Conservation (phyloP, 768 basidiomycete genomes). For the Boletellus ananas region DNA sequence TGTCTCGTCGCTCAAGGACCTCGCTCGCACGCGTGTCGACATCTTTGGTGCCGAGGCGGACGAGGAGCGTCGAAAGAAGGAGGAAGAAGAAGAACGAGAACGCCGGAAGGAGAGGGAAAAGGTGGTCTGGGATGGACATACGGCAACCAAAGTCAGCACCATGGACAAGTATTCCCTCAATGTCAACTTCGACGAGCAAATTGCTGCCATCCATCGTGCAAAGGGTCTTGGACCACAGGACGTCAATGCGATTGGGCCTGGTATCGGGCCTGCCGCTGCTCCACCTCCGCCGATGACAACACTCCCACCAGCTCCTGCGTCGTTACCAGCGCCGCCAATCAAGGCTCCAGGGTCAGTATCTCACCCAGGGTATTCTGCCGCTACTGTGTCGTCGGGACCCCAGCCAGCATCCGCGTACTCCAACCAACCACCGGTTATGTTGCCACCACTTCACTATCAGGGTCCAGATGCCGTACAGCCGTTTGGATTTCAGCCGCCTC, state of each 20-base stretch:
- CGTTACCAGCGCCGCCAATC: slow-evolving; percentile 66
- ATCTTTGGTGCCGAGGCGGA: slow-evolving; percentile 94
- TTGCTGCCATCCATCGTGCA: slow-evolving; percentile 91
- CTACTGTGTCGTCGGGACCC: slow-evolving; percentile 87
- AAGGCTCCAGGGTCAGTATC: slow-evolving; percentile 40
- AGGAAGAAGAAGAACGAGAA: slow-evolving; percentile 83
- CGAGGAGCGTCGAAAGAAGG: slow-evolving; percentile 81
- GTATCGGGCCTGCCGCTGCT: slow-evolving; percentile 78
- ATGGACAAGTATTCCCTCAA: slow-evolving; percentile 90
- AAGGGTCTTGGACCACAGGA: slow-evolving; percentile 88
- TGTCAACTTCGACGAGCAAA: slow-evolving; percentile 97
- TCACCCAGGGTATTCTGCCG: slow-evolving; percentile 66
- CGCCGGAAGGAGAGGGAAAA: slow-evolving; percentile 87
- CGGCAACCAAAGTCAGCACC: slow-evolving; percentile 87
- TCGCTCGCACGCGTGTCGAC: slow-evolving; percentile 94
- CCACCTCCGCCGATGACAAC: slow-evolving; percentile 59
- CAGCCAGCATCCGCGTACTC: slow-evolving; percentile 79
- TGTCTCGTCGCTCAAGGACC: slow-evolving; percentile 85
- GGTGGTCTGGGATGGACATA: slow-evolving; percentile 98
- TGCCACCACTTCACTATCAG: slow-evolving; percentile 82
- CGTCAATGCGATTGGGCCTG: slow-evolving; percentile 76
- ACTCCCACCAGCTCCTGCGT: slow-evolving; percentile 66
- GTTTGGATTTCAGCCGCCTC: slow-evolving; percentile 73
- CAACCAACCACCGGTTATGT: slow-evolving; percentile 68
- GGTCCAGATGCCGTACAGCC: slow-evolving; percentile 72